These are phyloP conservation scores for Citrus mangshanensis DNA, from an alignment of 345 rosid species.

Conservation along the genomic window DNA sequence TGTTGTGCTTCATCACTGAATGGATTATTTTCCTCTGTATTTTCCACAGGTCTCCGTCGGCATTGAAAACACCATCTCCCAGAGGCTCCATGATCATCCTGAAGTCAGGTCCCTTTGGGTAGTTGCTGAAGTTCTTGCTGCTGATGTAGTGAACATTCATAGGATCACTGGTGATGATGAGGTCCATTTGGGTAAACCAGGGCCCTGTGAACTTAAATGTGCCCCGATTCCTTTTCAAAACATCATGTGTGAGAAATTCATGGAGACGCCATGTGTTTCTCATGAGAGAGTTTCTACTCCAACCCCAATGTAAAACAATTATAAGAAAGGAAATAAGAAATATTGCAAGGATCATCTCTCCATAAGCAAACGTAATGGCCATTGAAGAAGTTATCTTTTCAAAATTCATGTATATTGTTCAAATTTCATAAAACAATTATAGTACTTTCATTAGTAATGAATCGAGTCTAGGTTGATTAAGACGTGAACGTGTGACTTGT, in stretches of 20 bases:
- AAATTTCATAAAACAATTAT: no score
- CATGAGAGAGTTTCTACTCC: no score
- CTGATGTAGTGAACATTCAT: constrained; percentile 8
- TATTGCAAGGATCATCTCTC: no score
- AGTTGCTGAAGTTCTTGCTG: constrained; percentile 20
- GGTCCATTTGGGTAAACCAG: constrained; percentile 13
- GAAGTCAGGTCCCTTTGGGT: constrained; percentile 11
- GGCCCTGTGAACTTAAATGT: constrained; percentile 23
- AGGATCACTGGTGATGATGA: constrained; percentile 14
- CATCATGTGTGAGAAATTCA: background rate
- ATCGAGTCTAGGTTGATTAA: no score
- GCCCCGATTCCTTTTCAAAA: background rate
- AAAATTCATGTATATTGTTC: no score
- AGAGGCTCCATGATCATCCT: constrained; percentile 16
- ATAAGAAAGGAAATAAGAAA: no score
- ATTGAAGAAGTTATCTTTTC: no score
- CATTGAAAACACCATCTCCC: constrained; percentile 12
- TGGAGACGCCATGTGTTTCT: constrained; percentile 3
- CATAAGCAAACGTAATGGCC: no score
- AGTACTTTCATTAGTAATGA: no score
- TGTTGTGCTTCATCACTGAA: background rate
- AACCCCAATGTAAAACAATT: no score
- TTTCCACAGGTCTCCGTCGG: constrained; percentile 12
- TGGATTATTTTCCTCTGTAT: constrained; percentile 15
- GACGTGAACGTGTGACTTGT: no score